phyloP scores from a whole-genome alignment of 139 green algal genomes.

The Tetraselmis striata region DNA sequence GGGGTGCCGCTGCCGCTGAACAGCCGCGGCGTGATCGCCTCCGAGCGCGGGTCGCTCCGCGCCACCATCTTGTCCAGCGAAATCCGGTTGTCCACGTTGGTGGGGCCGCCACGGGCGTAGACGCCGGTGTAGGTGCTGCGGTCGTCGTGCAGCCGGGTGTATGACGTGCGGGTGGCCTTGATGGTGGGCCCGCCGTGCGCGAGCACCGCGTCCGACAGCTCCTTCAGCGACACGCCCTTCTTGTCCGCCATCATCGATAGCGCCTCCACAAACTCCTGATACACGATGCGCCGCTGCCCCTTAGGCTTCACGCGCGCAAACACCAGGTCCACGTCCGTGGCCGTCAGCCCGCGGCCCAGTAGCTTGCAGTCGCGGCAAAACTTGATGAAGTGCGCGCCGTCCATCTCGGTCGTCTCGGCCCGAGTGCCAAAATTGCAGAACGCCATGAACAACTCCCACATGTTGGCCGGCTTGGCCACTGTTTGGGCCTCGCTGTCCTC shows the following conservation, averaged over 20 bases:
- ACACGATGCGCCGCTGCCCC: conserved; percentile 40
- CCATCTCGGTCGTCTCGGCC: conserved; percentile 27
- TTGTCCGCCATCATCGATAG: conserved; percentile 40
- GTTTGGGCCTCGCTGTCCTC: not conserved
- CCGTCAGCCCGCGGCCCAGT: conserved; percentile 13
- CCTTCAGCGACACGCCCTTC: conserved; percentile 21
- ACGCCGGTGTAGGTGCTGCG: conserved; percentile 44
- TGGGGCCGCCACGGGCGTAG: conserved; percentile 55
- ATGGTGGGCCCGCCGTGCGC: conserved; percentile 12
- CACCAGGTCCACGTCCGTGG: conserved; percentile 29
- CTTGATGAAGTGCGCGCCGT: conserved; percentile 35
- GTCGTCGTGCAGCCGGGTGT: conserved; percentile 43
- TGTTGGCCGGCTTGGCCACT: not conserved
- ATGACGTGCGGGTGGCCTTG: conserved; percentile 29
- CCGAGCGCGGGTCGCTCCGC: not conserved
- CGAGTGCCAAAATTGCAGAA: not conserved
- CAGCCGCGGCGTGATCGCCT: not conserved
- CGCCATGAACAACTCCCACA: not conserved
- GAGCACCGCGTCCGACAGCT: conserved; percentile 22
- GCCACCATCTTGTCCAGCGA: not conserved
- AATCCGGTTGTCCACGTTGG: conserved; percentile 29
- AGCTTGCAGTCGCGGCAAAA: conserved; percentile 37
- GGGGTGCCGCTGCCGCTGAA: not conserved
- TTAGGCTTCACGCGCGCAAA: conserved; percentile 38
- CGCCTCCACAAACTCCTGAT: conserved; percentile 49